These are phyloP conservation scores for Afroboletus lepidellus DNA, from an alignment of 1,284 basidiomycete species.

Conservation along the genomic window DNA sequence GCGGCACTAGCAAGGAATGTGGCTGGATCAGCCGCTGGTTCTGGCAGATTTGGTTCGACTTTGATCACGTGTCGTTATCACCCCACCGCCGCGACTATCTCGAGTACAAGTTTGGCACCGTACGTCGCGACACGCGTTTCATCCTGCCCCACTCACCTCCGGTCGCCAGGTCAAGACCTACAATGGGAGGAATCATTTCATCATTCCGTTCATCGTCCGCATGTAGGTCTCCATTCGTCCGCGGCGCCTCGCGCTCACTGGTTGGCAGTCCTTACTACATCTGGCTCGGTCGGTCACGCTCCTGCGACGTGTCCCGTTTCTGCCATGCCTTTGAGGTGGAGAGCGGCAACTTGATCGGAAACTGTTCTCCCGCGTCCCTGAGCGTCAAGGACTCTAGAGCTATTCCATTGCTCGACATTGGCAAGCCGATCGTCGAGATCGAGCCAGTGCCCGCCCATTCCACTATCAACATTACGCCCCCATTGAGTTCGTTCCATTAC, in stretches of 20 bases:
- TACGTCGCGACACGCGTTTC: slow-evolving; percentile 22
- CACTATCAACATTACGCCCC: slow-evolving; percentile 53
- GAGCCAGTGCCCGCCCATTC: slow-evolving; percentile 25
- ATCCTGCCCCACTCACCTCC: background rate
- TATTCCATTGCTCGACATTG: slow-evolving; percentile 42
- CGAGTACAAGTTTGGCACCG: slow-evolving; percentile 80
- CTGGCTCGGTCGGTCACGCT: slow-evolving; percentile 73
- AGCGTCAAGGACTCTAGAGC: slow-evolving; percentile 35
- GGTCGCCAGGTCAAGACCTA: slow-evolving; percentile 55
- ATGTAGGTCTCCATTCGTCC: slow-evolving; percentile 42
- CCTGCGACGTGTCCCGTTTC: slow-evolving; percentile 59
- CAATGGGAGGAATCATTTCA: slow-evolving; percentile 74
- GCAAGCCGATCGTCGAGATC: slow-evolving; percentile 37
- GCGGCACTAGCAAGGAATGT: slow-evolving; percentile 67
- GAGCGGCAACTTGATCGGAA: slow-evolving; percentile 65
- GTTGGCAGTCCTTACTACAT: slow-evolving; percentile 64
- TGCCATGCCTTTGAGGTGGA: slow-evolving; percentile 71
- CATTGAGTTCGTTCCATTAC: slow-evolving; percentile 76
- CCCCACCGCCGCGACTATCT: slow-evolving; percentile 73
- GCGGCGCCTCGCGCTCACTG: background rate
- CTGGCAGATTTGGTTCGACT: slow-evolving; percentile 82
- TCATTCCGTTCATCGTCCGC: slow-evolving; percentile 67
- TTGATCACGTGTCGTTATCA: slow-evolving; percentile 75
- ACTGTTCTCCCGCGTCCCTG: slow-evolving; percentile 43
- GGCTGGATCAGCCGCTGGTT: slow-evolving; percentile 78